These are phyloP conservation scores for Gossypium bickii DNA, from an alignment of 345 rosid species.

Conservation along the genomic window DNA sequence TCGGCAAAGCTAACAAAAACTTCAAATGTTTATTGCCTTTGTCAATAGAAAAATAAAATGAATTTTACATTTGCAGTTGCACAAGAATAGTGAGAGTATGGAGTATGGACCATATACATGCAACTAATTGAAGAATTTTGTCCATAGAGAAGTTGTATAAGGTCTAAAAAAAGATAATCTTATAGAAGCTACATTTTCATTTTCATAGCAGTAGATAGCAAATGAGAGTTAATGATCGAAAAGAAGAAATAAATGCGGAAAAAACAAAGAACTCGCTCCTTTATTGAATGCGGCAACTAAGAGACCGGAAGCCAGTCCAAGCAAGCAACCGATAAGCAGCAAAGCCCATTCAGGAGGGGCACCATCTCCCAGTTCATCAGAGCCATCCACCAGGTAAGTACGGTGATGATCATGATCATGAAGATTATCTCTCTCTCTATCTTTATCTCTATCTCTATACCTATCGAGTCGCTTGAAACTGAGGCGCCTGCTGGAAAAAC, in stretches of 20 bases:
- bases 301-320: conserved; percentile 87
- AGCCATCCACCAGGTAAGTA: neutral
- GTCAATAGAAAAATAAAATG: neutral
- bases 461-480: conserved; percentile 37
- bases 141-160: too few species aligned
- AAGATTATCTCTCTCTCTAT: conserved; percentile 19
- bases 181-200: too few species aligned
- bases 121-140: too few species aligned
- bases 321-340: conserved; percentile 83
- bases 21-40: neutral
- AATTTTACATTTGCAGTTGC: too few species aligned
- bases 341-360: conserved; percentile 98
- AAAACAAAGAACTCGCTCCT: conserved; percentile 43
- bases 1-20: neutral
- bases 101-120: too few species aligned
- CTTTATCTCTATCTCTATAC: conserved; percentile 27
- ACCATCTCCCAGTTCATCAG: conserved; percentile 27
- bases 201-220: too few species aligned
- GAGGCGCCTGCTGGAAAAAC: conserved; percentile 53
- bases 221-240: too few species aligned
- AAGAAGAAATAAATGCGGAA: too few species aligned
- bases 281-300: conserved; percentile 84
- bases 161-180: too few species aligned
- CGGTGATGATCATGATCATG: neutral
- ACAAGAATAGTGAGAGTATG: too few species aligned